These are phyloP conservation scores for Gelatoporia subvermispora DNA, from an alignment of 768 basidiomycete species.

Conservation along the genomic window DNA sequence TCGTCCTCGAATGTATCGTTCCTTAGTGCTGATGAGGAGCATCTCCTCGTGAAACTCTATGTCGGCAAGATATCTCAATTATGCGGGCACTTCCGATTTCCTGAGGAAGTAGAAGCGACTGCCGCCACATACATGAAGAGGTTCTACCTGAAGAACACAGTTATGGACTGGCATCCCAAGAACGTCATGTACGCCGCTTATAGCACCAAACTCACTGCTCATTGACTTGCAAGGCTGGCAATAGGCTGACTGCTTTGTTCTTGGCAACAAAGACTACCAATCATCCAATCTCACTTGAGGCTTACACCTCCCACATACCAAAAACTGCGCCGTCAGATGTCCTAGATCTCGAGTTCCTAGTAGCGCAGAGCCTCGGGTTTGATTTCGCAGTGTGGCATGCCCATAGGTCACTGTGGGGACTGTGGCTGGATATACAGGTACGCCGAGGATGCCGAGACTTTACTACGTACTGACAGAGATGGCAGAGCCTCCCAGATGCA, in stretches of 20 bases:
- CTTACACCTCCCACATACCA: conserved; percentile 79
- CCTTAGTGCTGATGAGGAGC: conserved; percentile 77
- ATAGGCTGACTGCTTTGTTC: conserved; percentile 91
- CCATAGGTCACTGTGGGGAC: conserved; percentile 82
- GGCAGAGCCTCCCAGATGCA: conserved; percentile 54
- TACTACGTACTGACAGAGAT: background rate
- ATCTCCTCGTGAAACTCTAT: conserved; percentile 85
- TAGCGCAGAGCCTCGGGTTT: conserved; percentile 90
- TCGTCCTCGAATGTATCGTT: conserved; percentile 73
- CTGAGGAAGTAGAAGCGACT: conserved; percentile 91
- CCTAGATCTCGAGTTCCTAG: conserved; percentile 90
- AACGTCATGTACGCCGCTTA: conserved; percentile 81
- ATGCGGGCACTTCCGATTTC: conserved; percentile 81
- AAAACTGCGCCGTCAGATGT: conserved; percentile 80
- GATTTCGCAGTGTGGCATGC: conserved; percentile 94
- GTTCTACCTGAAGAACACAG: conserved; percentile 96
- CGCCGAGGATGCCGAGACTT: conserved; percentile 12
- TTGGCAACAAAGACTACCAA: conserved; percentile 98
- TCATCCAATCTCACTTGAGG: conserved; percentile 81
- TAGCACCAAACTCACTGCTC: background rate
- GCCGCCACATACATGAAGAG: conserved; percentile 90
- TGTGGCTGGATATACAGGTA: conserved; percentile 87
- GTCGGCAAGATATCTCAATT: conserved; percentile 80
- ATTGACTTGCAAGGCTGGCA: conserved; percentile 3
- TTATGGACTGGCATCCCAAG: conserved; percentile 99